These are phyloP conservation scores for Tolypocladium cylindrosporum DNA, from an alignment of 2,329 filamentous ascomycete genomes.

Conservation along the genomic window DNA sequence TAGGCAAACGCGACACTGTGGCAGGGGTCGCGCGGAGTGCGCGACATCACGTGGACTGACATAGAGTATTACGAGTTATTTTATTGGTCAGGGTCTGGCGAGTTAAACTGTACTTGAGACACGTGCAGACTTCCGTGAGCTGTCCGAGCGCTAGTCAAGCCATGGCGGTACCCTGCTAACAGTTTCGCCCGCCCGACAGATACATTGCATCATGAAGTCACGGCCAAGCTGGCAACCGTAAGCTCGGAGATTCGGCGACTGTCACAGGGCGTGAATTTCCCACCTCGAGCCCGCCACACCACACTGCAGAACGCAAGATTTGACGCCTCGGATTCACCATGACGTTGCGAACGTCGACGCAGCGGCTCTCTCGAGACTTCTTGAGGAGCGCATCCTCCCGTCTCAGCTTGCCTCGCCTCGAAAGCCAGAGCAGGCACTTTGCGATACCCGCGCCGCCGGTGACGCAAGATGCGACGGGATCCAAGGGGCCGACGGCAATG, in stretches of 20 bases:
- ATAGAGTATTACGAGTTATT: conserved; percentile 9
- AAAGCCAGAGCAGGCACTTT: conserved; percentile 20
- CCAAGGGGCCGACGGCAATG: conserved; percentile 85
- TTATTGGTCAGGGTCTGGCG: conserved; percentile 13
- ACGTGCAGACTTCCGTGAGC: not conserved
- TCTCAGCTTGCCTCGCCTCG: conserved; percentile 18
- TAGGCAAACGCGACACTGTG: conserved; percentile 20
- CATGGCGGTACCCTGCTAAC: not conserved
- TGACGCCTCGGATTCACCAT: conserved; percentile 11
- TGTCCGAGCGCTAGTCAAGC: not conserved
- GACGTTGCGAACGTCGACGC: conserved; percentile 19
- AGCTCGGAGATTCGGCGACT: not conserved
- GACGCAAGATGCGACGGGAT: conserved; percentile 62
- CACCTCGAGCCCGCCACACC: not conserved
- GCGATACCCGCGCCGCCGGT: conserved; percentile 56
- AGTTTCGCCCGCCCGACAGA: not conserved
- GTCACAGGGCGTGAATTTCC: not conserved
- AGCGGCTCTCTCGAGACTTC: conserved; percentile 17
- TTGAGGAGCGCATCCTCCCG: conserved; percentile 14
- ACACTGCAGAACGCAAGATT: not conserved
- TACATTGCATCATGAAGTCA: conserved; percentile 4
- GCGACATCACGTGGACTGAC: conserved; percentile 19
- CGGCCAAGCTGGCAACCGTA: not conserved
- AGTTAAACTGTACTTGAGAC: conserved; percentile 7
- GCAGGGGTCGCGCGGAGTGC: conserved; percentile 12